phyloP scores from a whole-genome alignment of 768 basidiomycete species.

The Paxillus rubicundulus region DNA sequence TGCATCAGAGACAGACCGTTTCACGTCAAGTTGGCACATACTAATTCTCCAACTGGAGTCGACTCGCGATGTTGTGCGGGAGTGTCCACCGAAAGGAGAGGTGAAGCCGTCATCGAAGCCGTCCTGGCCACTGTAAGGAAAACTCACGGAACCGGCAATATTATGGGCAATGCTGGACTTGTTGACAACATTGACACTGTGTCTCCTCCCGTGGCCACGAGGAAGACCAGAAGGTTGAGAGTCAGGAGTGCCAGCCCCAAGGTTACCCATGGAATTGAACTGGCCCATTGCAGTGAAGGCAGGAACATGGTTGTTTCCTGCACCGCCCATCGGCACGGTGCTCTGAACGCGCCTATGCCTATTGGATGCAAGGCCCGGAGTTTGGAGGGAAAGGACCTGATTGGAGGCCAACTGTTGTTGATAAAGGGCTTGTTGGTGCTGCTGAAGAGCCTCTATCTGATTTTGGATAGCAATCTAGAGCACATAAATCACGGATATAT shows the following conservation, averaged over 20 bases:
- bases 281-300: constrained; percentile 54
- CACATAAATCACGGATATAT: constrained; percentile 7
- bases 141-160: constrained; percentile 48
- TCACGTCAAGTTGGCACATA: constrained; percentile 38
- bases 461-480: constrained; percentile 80
- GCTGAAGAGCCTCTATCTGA: constrained; percentile 87
- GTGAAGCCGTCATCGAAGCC: constrained; percentile 79
- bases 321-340: constrained; percentile 62
- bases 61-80: constrained; percentile 69
- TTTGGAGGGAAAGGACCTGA: constrained; percentile 77
- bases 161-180: constrained; percentile 52
- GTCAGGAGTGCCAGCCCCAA: constrained; percentile 56
- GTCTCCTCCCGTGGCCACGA: constrained; percentile 83
- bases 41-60: constrained; percentile 91
- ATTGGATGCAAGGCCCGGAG: constrained; percentile 66
- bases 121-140: constrained; percentile 53
- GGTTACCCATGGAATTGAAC: constrained; percentile 52
- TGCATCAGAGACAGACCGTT: constrained; percentile 7
- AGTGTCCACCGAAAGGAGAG: constrained; percentile 65
- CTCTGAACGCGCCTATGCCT: constrained; percentile 89
- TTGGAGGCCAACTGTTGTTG: constrained; percentile 90
- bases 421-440: constrained; percentile 87
- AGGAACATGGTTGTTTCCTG: constrained; percentile 39
- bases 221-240: constrained; percentile 64
- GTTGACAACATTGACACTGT: constrained; percentile 90